These are phyloP conservation scores for Rhypophila decipiens DNA, from an alignment of 495 filamentous ascomycete species.

Conservation along the genomic window DNA sequence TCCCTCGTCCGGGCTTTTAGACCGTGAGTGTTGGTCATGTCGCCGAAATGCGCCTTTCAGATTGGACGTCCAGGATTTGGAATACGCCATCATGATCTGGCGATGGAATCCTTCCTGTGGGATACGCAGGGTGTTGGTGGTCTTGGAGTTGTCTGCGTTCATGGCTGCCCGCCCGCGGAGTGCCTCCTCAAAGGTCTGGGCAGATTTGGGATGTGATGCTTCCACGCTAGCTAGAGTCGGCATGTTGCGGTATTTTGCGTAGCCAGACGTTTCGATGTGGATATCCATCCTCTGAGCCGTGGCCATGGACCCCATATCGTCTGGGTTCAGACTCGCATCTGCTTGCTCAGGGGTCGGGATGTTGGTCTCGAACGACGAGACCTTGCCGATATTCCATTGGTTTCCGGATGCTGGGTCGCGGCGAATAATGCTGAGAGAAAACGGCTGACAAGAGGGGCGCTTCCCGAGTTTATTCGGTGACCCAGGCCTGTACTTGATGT, in stretches of 20 bases:
- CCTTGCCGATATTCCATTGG: constrained; percentile 86
- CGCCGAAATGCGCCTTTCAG: constrained; percentile 35
- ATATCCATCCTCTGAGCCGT: constrained; percentile 36
- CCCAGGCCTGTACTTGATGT: neutral
- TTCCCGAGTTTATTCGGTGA: constrained; percentile 5
- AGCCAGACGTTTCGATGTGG: constrained; percentile 40
- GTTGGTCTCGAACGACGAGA: constrained; percentile 47
- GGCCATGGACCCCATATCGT: constrained; percentile 48
- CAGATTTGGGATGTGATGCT: constrained; percentile 23
- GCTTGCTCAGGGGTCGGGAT: constrained; percentile 23
- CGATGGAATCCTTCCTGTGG: constrained; percentile 37
- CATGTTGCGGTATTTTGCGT: constrained; percentile 44
- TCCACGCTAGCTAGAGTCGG: constrained; percentile 30
- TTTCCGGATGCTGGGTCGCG: constrained; percentile 70
- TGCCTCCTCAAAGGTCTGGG: constrained; percentile 16
- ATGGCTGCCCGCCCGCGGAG: constrained; percentile 6
- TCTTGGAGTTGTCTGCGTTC: neutral
- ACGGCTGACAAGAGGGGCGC: constrained; percentile 21
- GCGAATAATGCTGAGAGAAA: constrained; percentile 79
- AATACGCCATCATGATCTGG: constrained; percentile 46
- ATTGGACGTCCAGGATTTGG: constrained; percentile 33
- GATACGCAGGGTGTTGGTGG: neutral
- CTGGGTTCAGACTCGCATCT: constrained; percentile 19
- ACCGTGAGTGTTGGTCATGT: constrained; percentile 8
- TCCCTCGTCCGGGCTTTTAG: constrained; percentile 15